phyloP scores from a whole-genome alignment of 1,284 basidiomycete species.

The Sporisorium scitamineum region DNA sequence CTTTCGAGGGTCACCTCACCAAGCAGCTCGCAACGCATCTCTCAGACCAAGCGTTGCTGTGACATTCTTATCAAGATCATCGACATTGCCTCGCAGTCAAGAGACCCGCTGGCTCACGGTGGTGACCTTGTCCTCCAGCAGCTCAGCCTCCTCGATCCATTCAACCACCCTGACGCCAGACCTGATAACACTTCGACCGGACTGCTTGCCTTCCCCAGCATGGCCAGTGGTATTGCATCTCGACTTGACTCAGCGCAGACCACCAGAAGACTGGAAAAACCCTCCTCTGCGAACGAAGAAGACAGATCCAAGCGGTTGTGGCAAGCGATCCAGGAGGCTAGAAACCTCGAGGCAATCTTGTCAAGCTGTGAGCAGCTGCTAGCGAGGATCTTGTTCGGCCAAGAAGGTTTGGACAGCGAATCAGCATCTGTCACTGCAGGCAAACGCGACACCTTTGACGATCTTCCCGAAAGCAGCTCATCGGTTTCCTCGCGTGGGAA shows the following conservation, averaged over 20 bases:
- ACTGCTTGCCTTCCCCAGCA: conserved; percentile 14
- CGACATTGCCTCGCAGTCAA: conserved; percentile 3
- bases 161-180: no score
- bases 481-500: neutral
- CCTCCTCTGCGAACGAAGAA: neutral
- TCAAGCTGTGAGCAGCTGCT: conserved; percentile 23
- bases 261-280: no score
- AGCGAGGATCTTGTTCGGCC: conserved; percentile 14
- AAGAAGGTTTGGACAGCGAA: conserved; percentile 1
- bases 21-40: neutral
- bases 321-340: conserved; percentile 25
- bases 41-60: conserved; percentile 16
- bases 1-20: conserved; percentile 3
- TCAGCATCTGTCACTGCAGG: neutral
- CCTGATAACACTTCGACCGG: neutral
- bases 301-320: conserved; percentile 5
- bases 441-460: conserved; percentile 27
- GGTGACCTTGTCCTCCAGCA: conserved; percentile 19
- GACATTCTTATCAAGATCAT: conserved; percentile 14
- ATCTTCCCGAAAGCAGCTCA: conserved; percentile 22
- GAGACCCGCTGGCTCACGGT: neutral
- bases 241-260: no score
- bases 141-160: conserved; percentile 13
- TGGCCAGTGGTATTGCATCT: conserved; percentile 24
- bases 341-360: conserved; percentile 15